Base-by-base conservation (phyloP, 106 monocot species). In the Dioscorea dumetorum region DNA sequence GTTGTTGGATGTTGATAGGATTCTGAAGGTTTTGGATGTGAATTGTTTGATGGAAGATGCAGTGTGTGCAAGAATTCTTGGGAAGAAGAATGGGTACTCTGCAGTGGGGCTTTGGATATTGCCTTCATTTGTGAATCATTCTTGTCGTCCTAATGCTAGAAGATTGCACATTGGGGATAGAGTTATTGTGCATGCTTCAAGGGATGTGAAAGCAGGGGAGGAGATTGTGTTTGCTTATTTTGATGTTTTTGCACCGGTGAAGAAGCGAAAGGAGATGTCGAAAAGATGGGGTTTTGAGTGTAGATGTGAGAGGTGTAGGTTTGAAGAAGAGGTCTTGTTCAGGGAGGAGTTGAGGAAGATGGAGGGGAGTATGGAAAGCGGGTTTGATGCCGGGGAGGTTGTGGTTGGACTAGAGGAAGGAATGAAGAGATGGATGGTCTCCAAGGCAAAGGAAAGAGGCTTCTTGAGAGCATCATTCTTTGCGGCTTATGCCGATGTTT, bases 31-130 rank as follows among this genome's bases (percentile, higher is more conserved):
- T 22, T 72, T 97, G 50, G 95, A 97, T 57, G 82, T 91, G 50
- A 97, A 97, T 62, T 88, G 85, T 57, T 63, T 97, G 5, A 84
- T 84, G 0, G 91, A 88, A 60, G 86, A 91, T 11, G 72, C 75
- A 0, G 21, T 61, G 13, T 76, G 85, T 1, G 73, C 82, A 4
- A 74, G 73, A 63, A 73, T 80, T 12, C 41, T 80, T 12, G 91
- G 86, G 11, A 83, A 67, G 58, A 80, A 61, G 22, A 56, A 22
- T 24, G 73, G 61, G 6, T 74, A 58, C 63, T 64, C 64, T 32
- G 86, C 81, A 8, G 84, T 97, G 0, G 91, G 95, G 23, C 76
- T 97, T 8, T 95, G 95, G 95, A 66, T 88, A 12, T 60, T 97
- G 70, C 81, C 88, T 0, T 86, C 91, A 2, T 89, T 91, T 60